Conservation (phyloP, 805 yeast species). For the Soucietia sequanensis region DNA sequence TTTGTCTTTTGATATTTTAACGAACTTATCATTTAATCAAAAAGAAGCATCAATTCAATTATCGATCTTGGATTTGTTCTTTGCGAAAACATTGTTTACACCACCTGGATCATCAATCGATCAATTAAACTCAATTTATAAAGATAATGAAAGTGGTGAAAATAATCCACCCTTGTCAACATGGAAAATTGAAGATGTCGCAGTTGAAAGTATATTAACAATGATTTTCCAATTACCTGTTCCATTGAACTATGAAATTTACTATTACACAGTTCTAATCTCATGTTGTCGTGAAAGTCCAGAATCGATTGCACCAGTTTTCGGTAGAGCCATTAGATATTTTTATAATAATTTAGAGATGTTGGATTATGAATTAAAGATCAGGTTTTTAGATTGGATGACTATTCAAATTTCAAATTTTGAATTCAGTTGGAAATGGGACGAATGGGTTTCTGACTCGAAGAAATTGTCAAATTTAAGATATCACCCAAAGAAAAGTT, state of each 20-base stretch:
- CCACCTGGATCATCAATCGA: constrained; percentile 77
- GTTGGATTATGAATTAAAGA: constrained; percentile 73
- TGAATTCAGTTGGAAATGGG: constrained; percentile 97
- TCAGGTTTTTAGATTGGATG: constrained; percentile 85
- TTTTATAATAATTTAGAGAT: constrained; percentile 65
- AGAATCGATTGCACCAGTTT: constrained; percentile 82
- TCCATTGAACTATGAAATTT: constrained; percentile 65
- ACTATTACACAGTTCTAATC: constrained; percentile 80
- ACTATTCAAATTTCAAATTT: constrained; percentile 90
- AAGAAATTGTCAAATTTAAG: constrained; percentile 40
- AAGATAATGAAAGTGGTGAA: constrained; percentile 42
- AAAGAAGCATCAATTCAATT: constrained; percentile 83
- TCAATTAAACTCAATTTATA: constrained; percentile 46
- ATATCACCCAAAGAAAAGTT: constrained; percentile 71
- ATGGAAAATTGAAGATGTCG: constrained; percentile 89
- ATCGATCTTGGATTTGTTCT: constrained; percentile 68
- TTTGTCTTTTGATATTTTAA: constrained; percentile 68
- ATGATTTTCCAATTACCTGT: constrained; percentile 74
- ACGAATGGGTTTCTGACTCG: constrained; percentile 78
- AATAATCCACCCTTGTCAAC: constrained; percentile 55
- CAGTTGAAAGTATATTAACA: constrained; percentile 77
- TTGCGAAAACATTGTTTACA: constrained; percentile 51
- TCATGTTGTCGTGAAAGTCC: constrained; percentile 80
- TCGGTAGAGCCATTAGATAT: constrained; percentile 88
- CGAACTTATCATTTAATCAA: constrained; percentile 84